A percentile compares a stretch with the other conserved stretches of the same genome.
Evolutionary conservation across 2,329 filamentous ascomycete species (phyloP).

Genomic region (Trichoderma afroharzianum): DNA sequence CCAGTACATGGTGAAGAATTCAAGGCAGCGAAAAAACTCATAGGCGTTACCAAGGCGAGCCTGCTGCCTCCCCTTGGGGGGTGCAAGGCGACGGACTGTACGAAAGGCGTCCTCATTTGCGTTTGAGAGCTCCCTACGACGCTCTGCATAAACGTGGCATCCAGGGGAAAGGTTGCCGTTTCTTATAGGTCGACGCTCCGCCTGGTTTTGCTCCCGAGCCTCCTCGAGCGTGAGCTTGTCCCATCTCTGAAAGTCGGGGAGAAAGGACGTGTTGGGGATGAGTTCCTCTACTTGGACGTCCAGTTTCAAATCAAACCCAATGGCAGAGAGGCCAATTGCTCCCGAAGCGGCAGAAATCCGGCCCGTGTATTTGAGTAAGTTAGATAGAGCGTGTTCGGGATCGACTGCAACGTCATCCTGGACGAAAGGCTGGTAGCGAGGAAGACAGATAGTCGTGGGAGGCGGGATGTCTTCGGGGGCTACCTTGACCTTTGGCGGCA

Average conservation of each 20-base stretch:
- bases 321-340: slow-evolving; percentile 51
- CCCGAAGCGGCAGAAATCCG: slow-evolving; percentile 40
- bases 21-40: slow-evolving; percentile 62
- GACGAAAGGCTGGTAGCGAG: slow-evolving; percentile 41
- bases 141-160: slow-evolving; percentile 55
- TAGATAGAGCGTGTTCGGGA: slow-evolving; percentile 40
- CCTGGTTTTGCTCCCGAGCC: slow-evolving; percentile 45
- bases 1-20: slow-evolving; percentile 58
- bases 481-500: slow-evolving; percentile 28
- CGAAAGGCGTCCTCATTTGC: slow-evolving; percentile 58
- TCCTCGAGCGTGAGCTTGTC: slow-evolving; percentile 47
- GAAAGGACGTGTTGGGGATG: slow-evolving; percentile 49
- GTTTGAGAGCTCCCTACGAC: slow-evolving; percentile 53
- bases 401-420: slow-evolving; percentile 29
- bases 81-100: slow-evolving; percentile 55
- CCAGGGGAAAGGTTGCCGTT: slow-evolving; percentile 56
- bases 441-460: slow-evolving; percentile 53
- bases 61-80: slow-evolving; percentile 50
- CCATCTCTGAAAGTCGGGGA: slow-evolving; percentile 54
- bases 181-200: slow-evolving; percentile 46
- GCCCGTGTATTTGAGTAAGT: slow-evolving; percentile 51
- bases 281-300: slow-evolving; percentile 48
- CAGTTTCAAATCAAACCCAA: slow-evolving; percentile 53
- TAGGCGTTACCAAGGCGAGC: slow-evolving; percentile 60
- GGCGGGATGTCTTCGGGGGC: slow-evolving; percentile 53